phyloP scores from a whole-genome alignment of 2,329 filamentous ascomycete genomes.

The Diplodia intermedia region DNA sequence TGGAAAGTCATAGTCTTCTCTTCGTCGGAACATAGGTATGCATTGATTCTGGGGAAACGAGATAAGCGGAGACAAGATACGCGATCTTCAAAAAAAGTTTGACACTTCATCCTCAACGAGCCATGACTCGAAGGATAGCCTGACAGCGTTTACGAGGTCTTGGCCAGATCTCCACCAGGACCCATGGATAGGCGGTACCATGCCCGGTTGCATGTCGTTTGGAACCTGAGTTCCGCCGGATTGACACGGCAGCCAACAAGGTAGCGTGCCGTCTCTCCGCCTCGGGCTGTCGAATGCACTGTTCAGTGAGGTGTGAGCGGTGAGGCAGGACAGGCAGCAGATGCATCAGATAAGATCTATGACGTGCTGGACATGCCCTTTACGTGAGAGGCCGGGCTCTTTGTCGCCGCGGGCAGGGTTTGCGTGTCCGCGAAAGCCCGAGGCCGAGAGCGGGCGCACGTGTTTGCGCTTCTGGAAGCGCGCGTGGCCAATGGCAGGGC shows the following conservation, averaged over 20 bases:
- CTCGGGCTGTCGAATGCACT: not conserved
- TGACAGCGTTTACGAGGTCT: not conserved
- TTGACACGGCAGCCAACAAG: constrained; percentile 2
- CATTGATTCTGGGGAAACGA: too few relatives aligned
- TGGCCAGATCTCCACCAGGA: not conserved
- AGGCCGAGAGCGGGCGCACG: constrained; percentile 13
- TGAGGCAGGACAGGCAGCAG: constrained; percentile 14
- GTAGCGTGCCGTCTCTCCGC: constrained; percentile 6
- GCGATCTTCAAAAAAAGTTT: too few relatives aligned
- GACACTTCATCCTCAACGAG: not conserved
- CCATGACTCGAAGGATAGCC: not conserved
- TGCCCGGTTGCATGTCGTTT: not conserved
- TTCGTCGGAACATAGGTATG: too few relatives aligned
- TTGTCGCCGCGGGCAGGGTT: not conserved
- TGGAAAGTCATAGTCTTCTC: too few relatives aligned
- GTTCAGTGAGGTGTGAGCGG: constrained; percentile 1
- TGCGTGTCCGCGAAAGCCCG: not conserved
- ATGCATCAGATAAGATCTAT: constrained; percentile 27
- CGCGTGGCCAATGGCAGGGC: not conserved
- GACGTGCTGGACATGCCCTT: not conserved
- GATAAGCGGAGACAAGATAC: too few relatives aligned
- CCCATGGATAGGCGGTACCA: not conserved
- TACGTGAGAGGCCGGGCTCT: not conserved
- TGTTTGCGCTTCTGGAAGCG: constrained; percentile 19
- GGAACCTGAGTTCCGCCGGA: not conserved